Base-by-base conservation (phyloP, 2,329 filamentous ascomycete genomes). In the Gremmenia infestans region DNA sequence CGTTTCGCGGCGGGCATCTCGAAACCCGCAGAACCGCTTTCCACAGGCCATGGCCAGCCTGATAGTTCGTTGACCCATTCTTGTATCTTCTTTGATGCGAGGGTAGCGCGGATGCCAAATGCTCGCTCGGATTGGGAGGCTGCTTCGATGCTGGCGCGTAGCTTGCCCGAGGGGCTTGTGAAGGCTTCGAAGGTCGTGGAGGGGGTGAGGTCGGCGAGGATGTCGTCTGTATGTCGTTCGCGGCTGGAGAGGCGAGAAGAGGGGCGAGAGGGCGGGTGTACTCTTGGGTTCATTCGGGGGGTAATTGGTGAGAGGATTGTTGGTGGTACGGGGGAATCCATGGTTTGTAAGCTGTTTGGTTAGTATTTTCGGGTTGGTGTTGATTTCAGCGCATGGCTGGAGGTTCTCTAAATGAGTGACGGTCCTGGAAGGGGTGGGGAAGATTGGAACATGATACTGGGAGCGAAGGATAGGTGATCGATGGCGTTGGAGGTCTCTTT, bases 61-160 rank as follows among this genome's bases (percentile, higher is more conserved):
- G 75, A 73, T 40, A 94, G 76, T 74, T 94, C 89, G n/a, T 82
- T 76, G 25, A 88, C 77, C 89, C 89, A 94, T 66, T 82, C 79
- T 70, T 86, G 80, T 59, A 94, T 82, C 60, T 81, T 84, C 64
- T 86, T 82, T 12, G 87, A 87, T 15, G 87, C 85, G 58, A 85
- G 72, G 43, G 88, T 88, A 45, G 88, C 85, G 59, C 83, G 81
- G 65, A 86, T 77, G 43, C 86, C 88, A 70, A 93, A 85, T 15
- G 87, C 84, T 64, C 86, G 82, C 71, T 93, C 87, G 23, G 81
- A 73, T 3, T 78, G 73, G 1, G 86, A 85, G 15, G 86, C 82
- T 37, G 75, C 76, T 58, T 85, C 80, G 56, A 91, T 79, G 67
- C 84, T 88, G 48, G 72, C 67, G 66, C 79, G 80, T 17, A 87